phyloP scores from a whole-genome alignment of 2,329 filamentous ascomycete genomes.

The Pyricularia pennisetigena region DNA sequence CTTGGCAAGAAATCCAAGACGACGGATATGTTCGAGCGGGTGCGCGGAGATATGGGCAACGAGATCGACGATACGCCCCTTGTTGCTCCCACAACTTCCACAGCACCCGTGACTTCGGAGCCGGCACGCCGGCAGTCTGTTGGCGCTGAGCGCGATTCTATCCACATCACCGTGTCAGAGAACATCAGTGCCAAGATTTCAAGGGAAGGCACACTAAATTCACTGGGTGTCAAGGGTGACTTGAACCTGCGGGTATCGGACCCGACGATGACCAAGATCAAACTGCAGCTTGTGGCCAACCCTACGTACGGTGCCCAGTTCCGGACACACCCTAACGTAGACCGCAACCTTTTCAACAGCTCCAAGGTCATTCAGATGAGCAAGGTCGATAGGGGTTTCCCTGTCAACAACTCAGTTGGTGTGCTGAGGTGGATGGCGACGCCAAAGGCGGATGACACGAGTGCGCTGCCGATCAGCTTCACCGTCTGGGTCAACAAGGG shows the following conservation, averaged over 20 bases:
- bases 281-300: conserved; percentile 67
- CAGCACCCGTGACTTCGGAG: conserved; percentile 38
- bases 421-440: conserved; percentile 88
- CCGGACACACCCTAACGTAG: conserved; percentile 93
- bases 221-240: conserved; percentile 83
- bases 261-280: conserved; percentile 81
- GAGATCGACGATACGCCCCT: conserved; percentile 73
- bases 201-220: conserved; percentile 77
- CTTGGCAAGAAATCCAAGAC: conserved; percentile 98
- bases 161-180: conserved; percentile 83
- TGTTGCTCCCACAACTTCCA: conserved; percentile 44
- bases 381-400: conserved; percentile 81
- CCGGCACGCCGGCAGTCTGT: conserved; percentile 49
- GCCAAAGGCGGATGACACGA: conserved; percentile 69
- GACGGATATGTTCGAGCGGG: conserved; percentile 93
- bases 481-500: conserved; percentile 96
- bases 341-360: conserved; percentile 76
- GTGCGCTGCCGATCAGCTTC: conserved; percentile 84
- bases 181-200: conserved; percentile 84
- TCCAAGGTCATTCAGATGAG: conserved; percentile 82
- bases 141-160: conserved; percentile 68
- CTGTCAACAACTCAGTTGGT: conserved; percentile 85
- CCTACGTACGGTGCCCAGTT: conserved; percentile 81
- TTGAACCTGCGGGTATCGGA: conserved; percentile 86
- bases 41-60: conserved; percentile 81